Percentiles rank a stretch among this genome's conserved stretches.
These are phyloP conservation scores for Desmodesmus armatus DNA, from an alignment of 139 green algal species.

Conservation along the genomic window DNA sequence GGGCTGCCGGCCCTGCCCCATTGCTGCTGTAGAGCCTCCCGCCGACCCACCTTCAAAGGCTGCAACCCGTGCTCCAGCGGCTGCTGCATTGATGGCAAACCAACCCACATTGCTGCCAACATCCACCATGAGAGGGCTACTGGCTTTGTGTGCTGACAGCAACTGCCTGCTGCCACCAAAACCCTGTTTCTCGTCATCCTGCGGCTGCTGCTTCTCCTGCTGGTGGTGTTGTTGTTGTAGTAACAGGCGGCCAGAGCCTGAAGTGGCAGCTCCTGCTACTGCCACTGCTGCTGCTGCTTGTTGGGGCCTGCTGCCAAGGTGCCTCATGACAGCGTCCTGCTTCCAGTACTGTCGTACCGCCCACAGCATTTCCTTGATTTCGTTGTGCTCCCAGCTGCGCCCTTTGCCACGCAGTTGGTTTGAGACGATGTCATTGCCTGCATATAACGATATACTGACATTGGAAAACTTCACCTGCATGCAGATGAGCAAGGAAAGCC, in stretches of 20 bases:
- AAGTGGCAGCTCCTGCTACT: not conserved
- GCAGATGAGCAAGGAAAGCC: too few species aligned
- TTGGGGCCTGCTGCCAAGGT: not conserved
- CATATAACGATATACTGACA: constrained; percentile 1
- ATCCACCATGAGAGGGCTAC: constrained; percentile 26
- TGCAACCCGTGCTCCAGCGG: constrained; percentile 29
- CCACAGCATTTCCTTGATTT: constrained; percentile 38
- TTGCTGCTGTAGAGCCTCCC: not conserved
- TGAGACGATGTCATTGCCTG: constrained; percentile 31
- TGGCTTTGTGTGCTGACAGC: too few species aligned
- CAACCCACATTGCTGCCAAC: constrained; percentile 29
- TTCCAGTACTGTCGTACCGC: not conserved
- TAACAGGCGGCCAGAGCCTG: not conserved
- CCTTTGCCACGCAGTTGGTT: not conserved
- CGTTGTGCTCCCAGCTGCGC: constrained; percentile 14
- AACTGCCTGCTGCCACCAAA: not conserved
- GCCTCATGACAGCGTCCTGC: not conserved
- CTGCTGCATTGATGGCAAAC: constrained; percentile 46
- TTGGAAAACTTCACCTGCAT: not conserved
- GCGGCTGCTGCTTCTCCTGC: not conserved
- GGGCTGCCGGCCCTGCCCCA: too few species aligned
- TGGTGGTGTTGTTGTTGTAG: not conserved
- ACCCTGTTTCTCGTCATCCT: not conserved
- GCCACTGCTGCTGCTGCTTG: constrained; percentile 1
- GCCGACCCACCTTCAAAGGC: constrained; percentile 45